Base-by-base conservation (phyloP, 2,329 filamentous ascomycete genomes). In the Nannizziopsis arthrosporioides region DNA sequence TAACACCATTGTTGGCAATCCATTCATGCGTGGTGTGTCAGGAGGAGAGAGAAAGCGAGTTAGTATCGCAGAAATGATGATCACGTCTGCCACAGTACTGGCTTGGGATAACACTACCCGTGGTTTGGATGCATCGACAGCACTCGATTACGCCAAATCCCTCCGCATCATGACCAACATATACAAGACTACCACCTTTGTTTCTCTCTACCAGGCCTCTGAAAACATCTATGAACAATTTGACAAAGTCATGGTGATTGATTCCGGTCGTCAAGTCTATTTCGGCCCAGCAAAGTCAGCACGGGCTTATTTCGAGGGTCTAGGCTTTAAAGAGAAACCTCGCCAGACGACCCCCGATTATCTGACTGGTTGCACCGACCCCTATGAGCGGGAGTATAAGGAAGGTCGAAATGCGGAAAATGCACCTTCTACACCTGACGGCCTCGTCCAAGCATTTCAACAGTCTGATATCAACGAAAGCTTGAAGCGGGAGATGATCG, bases 211-310 rank as follows among this genome's bases (percentile, higher is more conserved):
- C 63, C 86, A 93, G 61, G 85, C 85, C 0, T 87, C 82, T 0
- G 84, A 92, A 65, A 87, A 80, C 57, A 86, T 90, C 52, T 89
- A 85, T 67, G 73, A 73, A 17, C 77, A 81, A 31, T 89, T 90
- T 53, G 85, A 93, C 70, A 92, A 90, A 64, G 85, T 92, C 10
- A 70, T 93, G 58, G 82, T 89, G 32, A 84, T 92, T 48, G 83
- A 89, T 52, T 75, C 77, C 36, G 85, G 85, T 1, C 77, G 75
- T 22, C 81, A 88, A 61, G 82, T 85, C 31, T 92, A 80, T 67
- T 88, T 85, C 51, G 85, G 85, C 1, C 81, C 81, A 0, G 68
- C 77, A 0, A 64, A 72, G 1, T 77, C 84, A 53, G 85, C 85
- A 1, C 73, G 84, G 19, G 66, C 65, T 42, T 90, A 90, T 62